Percentiles rank a stretch among this genome's conserved stretches.
Evolutionary conservation across 306 rosid species (phyloP).

Genomic region (Castanea sativa): DNA sequence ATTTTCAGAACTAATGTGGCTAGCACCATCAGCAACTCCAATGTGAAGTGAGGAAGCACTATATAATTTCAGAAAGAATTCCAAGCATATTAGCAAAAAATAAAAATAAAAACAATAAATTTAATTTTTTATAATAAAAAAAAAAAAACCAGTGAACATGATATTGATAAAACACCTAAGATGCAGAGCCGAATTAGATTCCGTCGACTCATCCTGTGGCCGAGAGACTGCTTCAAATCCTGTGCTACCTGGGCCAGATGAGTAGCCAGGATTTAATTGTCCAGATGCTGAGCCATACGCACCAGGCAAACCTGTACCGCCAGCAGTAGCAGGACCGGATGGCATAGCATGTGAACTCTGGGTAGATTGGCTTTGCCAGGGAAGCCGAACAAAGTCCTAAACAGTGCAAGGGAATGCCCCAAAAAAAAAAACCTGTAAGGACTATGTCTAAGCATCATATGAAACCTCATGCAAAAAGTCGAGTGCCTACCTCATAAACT

Average conservation of each 20-base stretch:
- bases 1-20: conserved; percentile 68
- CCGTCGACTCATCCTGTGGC: conserved; percentile 61
- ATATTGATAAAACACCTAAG: conserved; percentile 44
- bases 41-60: conserved; percentile 63
- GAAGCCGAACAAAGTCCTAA: conserved; percentile 96
- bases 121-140: background rate
- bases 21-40: conserved; percentile 58
- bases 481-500: conserved; percentile 75
- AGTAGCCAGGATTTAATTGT: conserved; percentile 62
- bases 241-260: conserved; percentile 44
- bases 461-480: background rate
- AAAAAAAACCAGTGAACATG: background rate
- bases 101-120: background rate
- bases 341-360: conserved; percentile 69
- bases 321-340: conserved; percentile 58
- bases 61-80: conserved; percentile 25
- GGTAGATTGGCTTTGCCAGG: conserved; percentile 88
- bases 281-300: conserved; percentile 58
- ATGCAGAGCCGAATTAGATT: conserved; percentile 59
- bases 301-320: conserved; percentile 49
- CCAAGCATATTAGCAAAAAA: conserved; percentile 19
- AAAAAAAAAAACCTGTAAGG: background rate
- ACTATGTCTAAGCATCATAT: conserved; percentile 1
- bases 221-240: conserved; percentile 81
- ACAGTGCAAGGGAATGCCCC: conserved; percentile 3